Percentiles rank a stretch among this genome's conserved stretches.
Conservation (phyloP, 2,329 filamentous ascomycete species). For the Ciborinia camelliae region DNA sequence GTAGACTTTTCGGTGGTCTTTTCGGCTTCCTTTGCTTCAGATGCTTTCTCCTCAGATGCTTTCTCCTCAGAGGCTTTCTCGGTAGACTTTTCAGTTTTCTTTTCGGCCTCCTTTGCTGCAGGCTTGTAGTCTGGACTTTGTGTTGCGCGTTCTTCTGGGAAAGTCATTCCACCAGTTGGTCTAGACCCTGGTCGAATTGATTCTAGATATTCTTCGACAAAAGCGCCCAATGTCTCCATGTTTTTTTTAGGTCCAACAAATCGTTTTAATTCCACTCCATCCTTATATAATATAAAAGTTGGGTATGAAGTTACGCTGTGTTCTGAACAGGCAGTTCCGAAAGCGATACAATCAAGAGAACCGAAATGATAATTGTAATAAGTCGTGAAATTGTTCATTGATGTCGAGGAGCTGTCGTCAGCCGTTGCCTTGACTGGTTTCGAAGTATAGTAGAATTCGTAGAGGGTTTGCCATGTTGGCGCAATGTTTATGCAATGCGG, state of each 20-base stretch:
- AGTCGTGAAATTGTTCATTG: conserved; percentile 60
- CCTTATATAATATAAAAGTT: conserved; percentile 73
- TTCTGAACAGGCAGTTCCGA: conserved; percentile 70
- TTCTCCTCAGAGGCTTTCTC: neutral
- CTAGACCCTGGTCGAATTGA: conserved; percentile 76
- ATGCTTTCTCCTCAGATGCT: conserved; percentile 1
- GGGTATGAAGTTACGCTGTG: conserved; percentile 70
- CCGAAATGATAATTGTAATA: conserved; percentile 91
- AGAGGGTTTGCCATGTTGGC: conserved; percentile 84
- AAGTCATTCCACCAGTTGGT: conserved; percentile 50
- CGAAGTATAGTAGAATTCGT: conserved; percentile 86
- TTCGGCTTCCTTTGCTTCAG: neutral
- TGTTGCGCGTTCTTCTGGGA: conserved; percentile 69
- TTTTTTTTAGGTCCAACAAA: conserved; percentile 64
- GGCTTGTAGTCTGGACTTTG: conserved; percentile 29
- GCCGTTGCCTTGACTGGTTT: conserved; percentile 52
- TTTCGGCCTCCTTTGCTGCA: conserved; percentile 2
- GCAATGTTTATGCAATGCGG: conserved; percentile 52
- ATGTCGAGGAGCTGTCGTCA: conserved; percentile 45
- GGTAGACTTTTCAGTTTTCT: conserved; percentile 32
- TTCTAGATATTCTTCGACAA: conserved; percentile 75
- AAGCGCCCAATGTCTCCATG: conserved; percentile 62
- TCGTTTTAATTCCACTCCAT: conserved; percentile 64
- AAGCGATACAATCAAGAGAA: conserved; percentile 79
- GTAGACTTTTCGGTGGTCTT: neutral